A percentile compares a stretch with the other conserved stretches of the same genome.
Evolutionary conservation across 2,329 filamentous ascomycete genomes (phyloP).

Genomic region (Aspergillus puulaauensis): DNA sequence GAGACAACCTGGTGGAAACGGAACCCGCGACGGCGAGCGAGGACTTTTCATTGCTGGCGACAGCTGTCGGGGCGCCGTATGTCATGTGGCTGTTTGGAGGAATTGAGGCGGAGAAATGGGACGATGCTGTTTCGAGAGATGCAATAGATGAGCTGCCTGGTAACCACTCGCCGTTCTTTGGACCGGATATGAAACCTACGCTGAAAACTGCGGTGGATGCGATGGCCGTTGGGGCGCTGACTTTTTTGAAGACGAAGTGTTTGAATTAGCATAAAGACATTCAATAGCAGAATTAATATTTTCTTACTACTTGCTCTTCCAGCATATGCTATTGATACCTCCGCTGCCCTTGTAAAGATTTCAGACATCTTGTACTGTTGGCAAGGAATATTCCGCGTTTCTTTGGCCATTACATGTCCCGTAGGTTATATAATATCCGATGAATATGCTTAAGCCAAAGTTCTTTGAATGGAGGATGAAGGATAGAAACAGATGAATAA

Average conservation of each 20-base stretch:
- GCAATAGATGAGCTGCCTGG: conserved; percentile 51
- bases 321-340: no score
- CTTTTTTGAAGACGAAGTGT: conserved; percentile 21
- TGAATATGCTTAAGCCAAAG: no score
- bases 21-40: conserved; percentile 52
- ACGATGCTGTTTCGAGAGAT: conserved; percentile 48
- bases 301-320: no score
- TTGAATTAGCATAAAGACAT: no score
- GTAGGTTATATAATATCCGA: no score
- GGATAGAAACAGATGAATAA: no score
- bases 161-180: conserved; percentile 60
- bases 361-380: no score
- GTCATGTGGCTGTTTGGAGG: conserved; percentile 60
- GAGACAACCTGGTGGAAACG: conserved; percentile 36
- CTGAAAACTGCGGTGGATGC: conserved; percentile 53
- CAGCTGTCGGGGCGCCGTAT: conserved; percentile 49
- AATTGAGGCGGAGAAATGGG: conserved; percentile 48
- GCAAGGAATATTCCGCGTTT: no score
- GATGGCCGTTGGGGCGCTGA: conserved; percentile 51
- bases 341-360: no score
- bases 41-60: conserved; percentile 58
- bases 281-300: no score
- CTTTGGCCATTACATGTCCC: no score
- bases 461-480: no score
- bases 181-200: conserved; percentile 57